These are phyloP conservation scores for Psilocybe subaeruginosa DNA, from an alignment of 768 basidiomycete genomes.

Conservation along the genomic window DNA sequence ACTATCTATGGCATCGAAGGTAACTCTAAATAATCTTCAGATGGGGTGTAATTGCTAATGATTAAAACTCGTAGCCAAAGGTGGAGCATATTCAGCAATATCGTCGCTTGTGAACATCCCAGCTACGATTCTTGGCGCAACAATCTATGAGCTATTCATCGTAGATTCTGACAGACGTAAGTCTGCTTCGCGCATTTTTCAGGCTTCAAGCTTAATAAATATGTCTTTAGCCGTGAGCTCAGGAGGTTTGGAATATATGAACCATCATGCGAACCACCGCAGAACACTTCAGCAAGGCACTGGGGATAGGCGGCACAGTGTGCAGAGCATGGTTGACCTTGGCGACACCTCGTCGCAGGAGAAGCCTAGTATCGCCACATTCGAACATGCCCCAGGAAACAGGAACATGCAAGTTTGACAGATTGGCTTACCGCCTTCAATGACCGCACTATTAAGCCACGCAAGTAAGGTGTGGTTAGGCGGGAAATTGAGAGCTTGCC, in stretches of 20 bases:
- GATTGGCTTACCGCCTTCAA: neutral
- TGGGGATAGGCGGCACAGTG: slow-evolving; percentile 17
- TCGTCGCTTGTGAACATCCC: slow-evolving; percentile 69
- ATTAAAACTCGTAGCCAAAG: slow-evolving; percentile 39
- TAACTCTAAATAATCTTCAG: slow-evolving; percentile 16
- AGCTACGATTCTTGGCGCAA: slow-evolving; percentile 56
- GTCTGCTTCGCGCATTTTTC: slow-evolving; percentile 15
- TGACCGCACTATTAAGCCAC: neutral
- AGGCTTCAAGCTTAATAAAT: neutral
- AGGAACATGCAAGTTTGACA: neutral
- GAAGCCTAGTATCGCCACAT: slow-evolving; percentile 19
- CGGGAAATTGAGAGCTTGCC: neutral
- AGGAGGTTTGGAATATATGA: slow-evolving; percentile 24
- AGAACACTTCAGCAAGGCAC: slow-evolving; percentile 17
- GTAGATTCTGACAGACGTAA: slow-evolving; percentile 61
- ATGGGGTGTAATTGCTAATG: neutral
- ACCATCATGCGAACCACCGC: slow-evolving; percentile 23
- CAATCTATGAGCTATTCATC: slow-evolving; percentile 60
- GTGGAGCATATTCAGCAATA: slow-evolving; percentile 62
- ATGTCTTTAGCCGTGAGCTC: slow-evolving; percentile 23
- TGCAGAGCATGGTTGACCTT: slow-evolving; percentile 19
- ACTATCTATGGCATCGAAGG: slow-evolving; percentile 59
- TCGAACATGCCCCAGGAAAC: slow-evolving; percentile 14
- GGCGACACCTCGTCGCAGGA: slow-evolving; percentile 18
- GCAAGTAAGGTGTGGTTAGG: no score